A percentile compares a stretch with the other conserved stretches of the same genome.
Evolutionary conservation across 768 basidiomycete genomes (phyloP).

Genomic region (Russula abietina): DNA sequence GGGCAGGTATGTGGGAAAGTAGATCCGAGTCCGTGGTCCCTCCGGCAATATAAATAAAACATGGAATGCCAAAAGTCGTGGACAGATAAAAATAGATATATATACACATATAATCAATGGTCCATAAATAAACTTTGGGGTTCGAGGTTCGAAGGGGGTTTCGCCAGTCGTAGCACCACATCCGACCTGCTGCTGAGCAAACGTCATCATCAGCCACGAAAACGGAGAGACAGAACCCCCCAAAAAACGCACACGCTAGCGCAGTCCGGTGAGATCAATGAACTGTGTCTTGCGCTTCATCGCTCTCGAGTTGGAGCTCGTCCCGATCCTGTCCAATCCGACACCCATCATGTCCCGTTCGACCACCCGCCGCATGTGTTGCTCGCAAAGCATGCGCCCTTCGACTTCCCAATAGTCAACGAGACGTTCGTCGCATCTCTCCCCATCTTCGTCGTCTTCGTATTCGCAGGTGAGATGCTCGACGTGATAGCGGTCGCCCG

Average conservation of each 20-base stretch:
- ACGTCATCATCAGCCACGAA: neutral
- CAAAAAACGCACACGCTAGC: conserved; percentile 7
- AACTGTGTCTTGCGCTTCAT: conserved; percentile 76
- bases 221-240: neutral
- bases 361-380: conserved; percentile 48
- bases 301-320: conserved; percentile 40
- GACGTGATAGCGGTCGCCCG: conserved; percentile 78
- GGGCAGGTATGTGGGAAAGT: neutral
- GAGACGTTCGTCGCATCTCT: conserved; percentile 46
- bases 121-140: neutral
- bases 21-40: neutral
- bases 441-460: conserved; percentile 33
- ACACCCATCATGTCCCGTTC: conserved; percentile 26
- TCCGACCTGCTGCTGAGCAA: too few species aligned
- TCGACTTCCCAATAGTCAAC: conserved; percentile 90
- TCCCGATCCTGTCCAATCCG: conserved; percentile 18
- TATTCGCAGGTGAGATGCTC: conserved; percentile 82
- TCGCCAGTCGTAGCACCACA: neutral
- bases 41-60: neutral
- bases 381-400: conserved; percentile 79
- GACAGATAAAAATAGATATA: neutral
- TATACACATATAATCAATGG: neutral
- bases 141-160: neutral
- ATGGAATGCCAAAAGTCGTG: neutral
- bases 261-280: conserved; percentile 53